Percentiles rank a stretch among this genome's conserved stretches.
These are phyloP conservation scores for Cladophialophora chaetospira DNA, from an alignment of 2,329 filamentous ascomycete species.

Conservation along the genomic window DNA sequence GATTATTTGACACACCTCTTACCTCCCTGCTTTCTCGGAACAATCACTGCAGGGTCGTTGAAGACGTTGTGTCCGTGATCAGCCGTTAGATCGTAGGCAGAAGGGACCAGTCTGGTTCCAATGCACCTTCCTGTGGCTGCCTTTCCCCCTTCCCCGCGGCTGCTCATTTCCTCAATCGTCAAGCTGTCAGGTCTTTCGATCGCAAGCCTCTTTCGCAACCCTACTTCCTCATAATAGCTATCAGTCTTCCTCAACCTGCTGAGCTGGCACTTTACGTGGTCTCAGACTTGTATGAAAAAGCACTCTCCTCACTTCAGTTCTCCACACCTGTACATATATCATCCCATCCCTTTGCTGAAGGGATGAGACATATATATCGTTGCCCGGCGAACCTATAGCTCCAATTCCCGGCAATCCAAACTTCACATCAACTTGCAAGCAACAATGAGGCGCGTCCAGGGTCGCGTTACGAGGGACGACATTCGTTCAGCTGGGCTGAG, in stretches of 20 bases:
- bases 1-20: not conserved
- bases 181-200: not conserved
- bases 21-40: not conserved
- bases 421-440: not conserved
- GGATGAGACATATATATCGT: constrained; percentile 23
- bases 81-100: not conserved
- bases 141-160: not conserved
- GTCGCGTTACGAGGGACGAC: constrained; percentile 31
- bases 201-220: not conserved
- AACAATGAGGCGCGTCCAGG: constrained; percentile 28
- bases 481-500: constrained; percentile 33
- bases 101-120: not conserved
- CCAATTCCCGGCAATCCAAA: not conserved
- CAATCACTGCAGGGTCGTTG: not conserved
- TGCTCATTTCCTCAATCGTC: not conserved
- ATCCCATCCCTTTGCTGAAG: constrained; percentile 5
- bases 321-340: constrained; percentile 3
- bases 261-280: constrained; percentile 10
- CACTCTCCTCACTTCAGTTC: not conserved
- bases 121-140: not conserved
- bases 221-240: not conserved
- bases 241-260: no score
- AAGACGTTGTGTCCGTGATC: not conserved
- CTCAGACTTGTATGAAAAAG: constrained; percentile 1
- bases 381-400: constrained; percentile 10